Conservation (phyloP, 1,284 basidiomycete genomes). For the Lentinula novae-zelandiae region DNA sequence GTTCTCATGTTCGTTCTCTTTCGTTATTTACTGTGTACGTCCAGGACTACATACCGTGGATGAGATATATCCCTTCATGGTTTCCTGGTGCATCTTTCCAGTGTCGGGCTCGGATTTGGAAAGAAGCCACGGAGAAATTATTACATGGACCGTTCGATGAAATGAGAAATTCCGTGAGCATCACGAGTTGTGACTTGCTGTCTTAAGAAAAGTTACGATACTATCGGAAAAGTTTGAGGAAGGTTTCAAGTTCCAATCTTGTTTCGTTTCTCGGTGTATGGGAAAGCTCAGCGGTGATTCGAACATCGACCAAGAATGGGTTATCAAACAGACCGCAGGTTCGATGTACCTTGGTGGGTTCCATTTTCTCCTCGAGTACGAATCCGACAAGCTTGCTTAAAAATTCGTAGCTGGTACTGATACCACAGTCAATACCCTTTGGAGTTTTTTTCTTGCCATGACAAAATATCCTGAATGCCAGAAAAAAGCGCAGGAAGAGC, state of each 20-base stretch:
- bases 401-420: neutral
- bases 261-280: neutral
- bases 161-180: neutral
- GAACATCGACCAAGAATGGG: neutral
- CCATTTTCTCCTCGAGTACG: neutral
- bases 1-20: neutral
- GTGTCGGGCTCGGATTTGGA: neutral
- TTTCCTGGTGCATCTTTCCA: slow-evolving; percentile 6
- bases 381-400: neutral
- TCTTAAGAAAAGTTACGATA: neutral
- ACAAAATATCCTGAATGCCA: neutral
- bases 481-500: slow-evolving; percentile 6
- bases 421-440: neutral
- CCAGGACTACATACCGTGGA: neutral
- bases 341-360: neutral
- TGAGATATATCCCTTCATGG: slow-evolving; percentile 6
- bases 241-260: neutral
- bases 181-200: neutral
- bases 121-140: neutral
- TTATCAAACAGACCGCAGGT: neutral
- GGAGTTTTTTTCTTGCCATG: slow-evolving; percentile 5
- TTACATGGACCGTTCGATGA: neutral
- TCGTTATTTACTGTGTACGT: neutral
- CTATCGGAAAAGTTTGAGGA: neutral
- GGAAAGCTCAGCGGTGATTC: neutral